Evolutionary conservation across 306 rosid species (phyloP).

Genomic region (Quercus wislizeni): DNA sequence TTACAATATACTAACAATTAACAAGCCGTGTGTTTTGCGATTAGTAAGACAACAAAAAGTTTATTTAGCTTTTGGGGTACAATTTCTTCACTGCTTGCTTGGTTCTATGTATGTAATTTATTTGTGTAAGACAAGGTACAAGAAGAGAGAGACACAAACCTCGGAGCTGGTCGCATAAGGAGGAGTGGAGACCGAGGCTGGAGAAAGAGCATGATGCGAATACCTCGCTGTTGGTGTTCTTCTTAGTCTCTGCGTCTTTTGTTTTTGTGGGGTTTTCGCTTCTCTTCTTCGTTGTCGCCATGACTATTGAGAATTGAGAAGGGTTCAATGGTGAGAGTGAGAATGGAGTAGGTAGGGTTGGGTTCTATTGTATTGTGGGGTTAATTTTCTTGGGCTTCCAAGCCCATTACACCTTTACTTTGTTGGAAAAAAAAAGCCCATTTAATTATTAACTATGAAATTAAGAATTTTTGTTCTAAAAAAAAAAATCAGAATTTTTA

Average conservation of each 20-base stretch:
- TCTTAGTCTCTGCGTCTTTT: slow-evolving; percentile 14
- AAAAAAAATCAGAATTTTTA: too few species aligned
- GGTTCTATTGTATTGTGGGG: too few species aligned
- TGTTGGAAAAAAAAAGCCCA: too few species aligned
- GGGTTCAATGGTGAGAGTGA: not conserved
- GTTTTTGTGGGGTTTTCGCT: slow-evolving; percentile 1
- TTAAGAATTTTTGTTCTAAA: too few species aligned
- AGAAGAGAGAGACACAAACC: slow-evolving; percentile 33
- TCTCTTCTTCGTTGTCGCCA: slow-evolving; percentile 29
- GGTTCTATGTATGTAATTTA: not conserved
- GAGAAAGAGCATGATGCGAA: slow-evolving; percentile 82
- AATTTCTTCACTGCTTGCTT: not conserved
- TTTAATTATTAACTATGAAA: too few species aligned
- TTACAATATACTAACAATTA: not conserved
- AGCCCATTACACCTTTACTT: too few species aligned
- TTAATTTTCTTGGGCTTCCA: too few species aligned
- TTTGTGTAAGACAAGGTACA: not conserved
- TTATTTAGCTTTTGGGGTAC: not conserved
- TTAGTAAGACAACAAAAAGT: not conserved
- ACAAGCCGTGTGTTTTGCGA: not conserved
- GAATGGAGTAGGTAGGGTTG: too few species aligned
- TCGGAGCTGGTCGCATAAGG: slow-evolving; percentile 74
- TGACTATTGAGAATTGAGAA: not conserved
- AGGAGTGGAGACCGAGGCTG: slow-evolving; percentile 72
- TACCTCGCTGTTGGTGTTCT: slow-evolving; percentile 22